A percentile compares a stretch with the other conserved stretches of the same genome.
phyloP scores from a whole-genome alignment of 768 basidiomycete species.

The Xerocomus brunneocitrinus region DNA sequence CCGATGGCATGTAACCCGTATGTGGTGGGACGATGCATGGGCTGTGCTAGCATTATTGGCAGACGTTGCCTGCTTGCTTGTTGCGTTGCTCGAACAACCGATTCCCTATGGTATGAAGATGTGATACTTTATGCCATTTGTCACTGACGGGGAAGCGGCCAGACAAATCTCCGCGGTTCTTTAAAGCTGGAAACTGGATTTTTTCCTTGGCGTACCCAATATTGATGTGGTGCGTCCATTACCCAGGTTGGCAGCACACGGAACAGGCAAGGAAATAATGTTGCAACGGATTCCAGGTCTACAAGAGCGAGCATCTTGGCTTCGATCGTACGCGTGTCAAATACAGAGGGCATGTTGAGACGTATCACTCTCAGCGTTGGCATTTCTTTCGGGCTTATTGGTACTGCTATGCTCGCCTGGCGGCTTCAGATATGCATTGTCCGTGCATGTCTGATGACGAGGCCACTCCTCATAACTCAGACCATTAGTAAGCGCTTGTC shows the following conservation, averaged over 20 bases:
- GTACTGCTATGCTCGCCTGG: not conserved
- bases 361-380: conserved; percentile 7
- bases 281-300: conserved; percentile 11
- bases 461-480: conserved; percentile 7
- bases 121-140: not conserved
- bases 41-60: conserved; percentile 14
- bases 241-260: not conserved
- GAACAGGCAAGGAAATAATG: not conserved
- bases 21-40: conserved; percentile 28
- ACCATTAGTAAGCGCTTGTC: conserved; percentile 10
- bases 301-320: conserved; percentile 22
- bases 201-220: conserved; percentile 15
- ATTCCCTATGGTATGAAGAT: conserved; percentile 2
- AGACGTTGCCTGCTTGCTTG: conserved; percentile 10
- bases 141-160: not conserved
- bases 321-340: conserved; percentile 20
- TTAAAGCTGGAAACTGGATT: conserved; percentile 10
- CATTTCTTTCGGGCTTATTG: conserved; percentile 15
- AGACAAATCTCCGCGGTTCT: conserved; percentile 8
- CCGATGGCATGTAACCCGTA: conserved; percentile 11
- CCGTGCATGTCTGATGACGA: conserved; percentile 3
- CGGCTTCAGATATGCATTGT: conserved; percentile 12
- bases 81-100: conserved; percentile 4
- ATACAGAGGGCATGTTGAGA: conserved; percentile 10
- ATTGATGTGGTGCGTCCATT: conserved; percentile 11